phyloP scores from a whole-genome alignment of 768 basidiomycete species.

The Hysterangium stoloniferum region DNA sequence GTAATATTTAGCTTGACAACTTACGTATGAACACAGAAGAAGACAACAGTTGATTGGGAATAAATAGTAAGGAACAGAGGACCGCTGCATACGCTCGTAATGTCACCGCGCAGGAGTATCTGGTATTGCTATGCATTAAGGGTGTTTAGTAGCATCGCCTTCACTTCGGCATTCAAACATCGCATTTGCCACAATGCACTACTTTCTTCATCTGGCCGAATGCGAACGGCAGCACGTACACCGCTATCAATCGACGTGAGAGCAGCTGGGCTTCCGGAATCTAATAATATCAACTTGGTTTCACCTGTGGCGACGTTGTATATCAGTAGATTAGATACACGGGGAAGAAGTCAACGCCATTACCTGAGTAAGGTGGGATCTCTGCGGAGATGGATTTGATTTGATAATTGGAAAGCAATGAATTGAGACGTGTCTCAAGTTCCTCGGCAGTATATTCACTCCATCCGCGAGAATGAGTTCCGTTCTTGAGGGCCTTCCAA shows the following conservation, averaged over 20 bases:
- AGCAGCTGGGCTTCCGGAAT: no score
- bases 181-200: slow-evolving; percentile 16
- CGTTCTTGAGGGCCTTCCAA: slow-evolving; percentile 47
- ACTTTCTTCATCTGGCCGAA: slow-evolving; percentile 15
- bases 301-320: no score
- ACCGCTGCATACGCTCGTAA: no score
- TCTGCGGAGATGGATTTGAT: not conserved
- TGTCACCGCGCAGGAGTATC: no score
- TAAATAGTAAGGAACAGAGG: no score
- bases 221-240: slow-evolving; percentile 8
- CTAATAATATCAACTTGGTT: not conserved
- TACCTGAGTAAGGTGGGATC: no score
- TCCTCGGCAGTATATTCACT: slow-evolving; percentile 48
- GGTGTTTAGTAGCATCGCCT: not conserved
- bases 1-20: no score
- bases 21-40: no score
- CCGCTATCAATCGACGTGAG: not conserved
- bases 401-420: not conserved
- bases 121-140: no score
- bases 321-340: not conserved
- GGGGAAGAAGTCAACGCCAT: no score
- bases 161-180: slow-evolving; percentile 10
- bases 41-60: no score
- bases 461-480: slow-evolving; percentile 52
- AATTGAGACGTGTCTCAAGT: slow-evolving; percentile 40